phyloP scores from a whole-genome alignment of 176 grass and related monocot genomes.

The Aegilops speltoides region DNA sequence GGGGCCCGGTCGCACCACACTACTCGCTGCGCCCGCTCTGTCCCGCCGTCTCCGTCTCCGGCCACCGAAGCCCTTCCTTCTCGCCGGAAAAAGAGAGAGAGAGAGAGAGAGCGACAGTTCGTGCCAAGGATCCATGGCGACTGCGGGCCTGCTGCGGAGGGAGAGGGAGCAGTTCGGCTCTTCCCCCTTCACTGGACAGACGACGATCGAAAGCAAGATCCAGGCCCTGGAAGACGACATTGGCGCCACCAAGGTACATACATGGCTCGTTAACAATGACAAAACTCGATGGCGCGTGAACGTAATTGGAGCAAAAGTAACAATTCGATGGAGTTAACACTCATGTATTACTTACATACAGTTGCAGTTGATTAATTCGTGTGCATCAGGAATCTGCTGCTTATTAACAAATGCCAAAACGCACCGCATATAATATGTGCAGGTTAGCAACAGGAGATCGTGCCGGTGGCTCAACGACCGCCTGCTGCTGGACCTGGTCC shows the following conservation, averaged over 20 bases:
- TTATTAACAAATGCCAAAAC: not conserved
- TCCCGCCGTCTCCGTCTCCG: not conserved
- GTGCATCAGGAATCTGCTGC: not conserved
- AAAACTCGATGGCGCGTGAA: not conserved
- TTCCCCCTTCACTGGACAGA: not conserved
- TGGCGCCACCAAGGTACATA: not conserved
- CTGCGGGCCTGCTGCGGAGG: not conserved
- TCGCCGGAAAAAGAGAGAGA: not conserved
- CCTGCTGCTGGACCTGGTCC: conserved; percentile 15
- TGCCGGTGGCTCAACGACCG: not conserved
- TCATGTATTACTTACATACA: not conserved
- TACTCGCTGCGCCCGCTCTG: not conserved
- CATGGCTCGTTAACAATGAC: not conserved
- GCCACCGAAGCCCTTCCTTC: not conserved
- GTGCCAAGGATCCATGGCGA: not conserved
- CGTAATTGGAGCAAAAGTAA: not conserved
- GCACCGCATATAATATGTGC: not conserved
- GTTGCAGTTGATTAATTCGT: not conserved
- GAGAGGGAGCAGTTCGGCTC: not conserved
- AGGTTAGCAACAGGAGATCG: not conserved
- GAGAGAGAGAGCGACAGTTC: not conserved
- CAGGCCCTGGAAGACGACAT: not conserved
- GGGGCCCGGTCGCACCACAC: not conserved
- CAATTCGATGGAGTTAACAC: not conserved
- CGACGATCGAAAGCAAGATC: not conserved